Evolutionary conservation across 768 basidiomycete species (phyloP), one percentile per base, ranked within the genome.

Genomic region (Xerocomellus chrysenteron): DNA sequence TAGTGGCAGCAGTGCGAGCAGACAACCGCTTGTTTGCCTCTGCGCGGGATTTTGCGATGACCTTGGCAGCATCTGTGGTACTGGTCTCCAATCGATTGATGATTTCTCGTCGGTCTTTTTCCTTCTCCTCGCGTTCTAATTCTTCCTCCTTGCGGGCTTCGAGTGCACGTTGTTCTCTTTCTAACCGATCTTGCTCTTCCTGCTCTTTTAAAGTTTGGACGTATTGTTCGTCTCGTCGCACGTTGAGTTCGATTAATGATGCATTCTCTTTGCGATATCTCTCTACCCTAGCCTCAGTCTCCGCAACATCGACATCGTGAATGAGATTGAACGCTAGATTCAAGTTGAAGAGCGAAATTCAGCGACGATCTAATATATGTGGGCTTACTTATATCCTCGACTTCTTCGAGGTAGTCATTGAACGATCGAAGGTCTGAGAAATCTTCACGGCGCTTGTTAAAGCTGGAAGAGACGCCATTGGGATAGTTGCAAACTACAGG

Each of bases 321-420:
- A 98, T 94, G 35, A 98, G 85, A 71, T 98, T 98, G 78, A 96
- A 98, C 6, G 92, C 95, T 95, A 39, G 9, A 43, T 40, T 24
- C 42, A 50, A 12, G 30, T 48, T 50, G 47, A 30, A 56, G 30
- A 50, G 48, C n/a, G 42, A 35, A 33, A 44, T 6, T 49, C 26
- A 28, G 35, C 24, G 14, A 41, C 35, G 12, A 26, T 9, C 12
- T 8, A 19, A 46, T 8, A 28, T 28, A 9, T 13, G 12, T 44
- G 37, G 9, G 68, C 85, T 68, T 60, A 86, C 87, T 84, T 62
- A 98, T 88, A 65, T 97, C 92, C 74, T 99, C 96, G 3, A 95
- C 94, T 70, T 92, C 86, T 72, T 99, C 94, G 12, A 99, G 82
- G 68, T 98, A 98, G 68, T 98, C 90, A 65, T 99, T 97, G 73